Evolutionary conservation across 148 eudicot genomes (phyloP), one percentile per base, ranked within the genome.

Genomic region (Salicornia ramosissima): DNA sequence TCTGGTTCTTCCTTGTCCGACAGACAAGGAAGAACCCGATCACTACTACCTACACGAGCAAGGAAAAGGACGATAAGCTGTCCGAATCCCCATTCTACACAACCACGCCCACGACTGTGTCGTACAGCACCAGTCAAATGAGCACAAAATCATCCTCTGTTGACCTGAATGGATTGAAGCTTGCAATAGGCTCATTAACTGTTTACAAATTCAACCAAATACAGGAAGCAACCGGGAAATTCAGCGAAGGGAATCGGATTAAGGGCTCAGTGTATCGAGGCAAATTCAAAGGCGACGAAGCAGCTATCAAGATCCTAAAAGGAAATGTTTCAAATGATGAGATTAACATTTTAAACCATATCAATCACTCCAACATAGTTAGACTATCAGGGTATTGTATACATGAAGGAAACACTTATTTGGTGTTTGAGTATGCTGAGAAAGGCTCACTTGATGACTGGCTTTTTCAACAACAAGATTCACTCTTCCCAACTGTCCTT

Each of bases 401-500:
- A 42, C 84, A 87, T 51, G 80, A 83, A 21, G 95, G 90, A 6
- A 86, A 80, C 68, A 89, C 92, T 22, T 89, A 84, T 74, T 84
- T 91, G 56, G 88, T 91, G 4, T 91, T 83, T 49, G 90, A 91
- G 76, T 86, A 75, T 58, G 92, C 96, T 28, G 84, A 86, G 69
- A 87, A 84, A 2, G 96, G 92, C 2, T 87, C 87, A 1, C 85
- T 84, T 4, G 65, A 75, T 10, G 84, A 83, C 21, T 83, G 81
- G 84, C 86, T 89, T 49, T 82, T 57, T 28, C 29, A 19, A 12
- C 56, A n/a, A 28, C 57, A 74, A 54, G 69, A 52, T 43, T 72
- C 80, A 15, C 64, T 54, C 5, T 39, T 70, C 14, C 33, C 10
- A 15, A 39, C 74, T 11, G 71, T 74, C 67, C 80, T 91, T n/a